phyloP scores from a whole-genome alignment of 2,329 filamentous ascomycete species.

The Clonostachys rhizophaga region DNA sequence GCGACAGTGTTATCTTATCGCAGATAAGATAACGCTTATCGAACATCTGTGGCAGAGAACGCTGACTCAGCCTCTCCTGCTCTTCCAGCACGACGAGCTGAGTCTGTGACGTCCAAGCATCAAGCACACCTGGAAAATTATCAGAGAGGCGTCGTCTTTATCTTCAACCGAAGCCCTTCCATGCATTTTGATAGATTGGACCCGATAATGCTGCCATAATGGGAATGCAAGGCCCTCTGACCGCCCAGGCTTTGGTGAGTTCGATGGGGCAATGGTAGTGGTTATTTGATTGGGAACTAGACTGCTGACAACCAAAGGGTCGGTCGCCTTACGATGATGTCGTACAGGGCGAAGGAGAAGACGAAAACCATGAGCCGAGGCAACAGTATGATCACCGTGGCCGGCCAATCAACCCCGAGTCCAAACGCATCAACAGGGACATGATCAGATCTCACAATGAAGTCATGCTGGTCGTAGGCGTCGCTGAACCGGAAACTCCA shows the following conservation, averaged over 20 bases:
- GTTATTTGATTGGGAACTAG: background rate
- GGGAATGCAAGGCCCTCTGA: slow-evolving; percentile 51
- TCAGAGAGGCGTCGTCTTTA: no score
- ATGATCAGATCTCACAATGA: slow-evolving; percentile 58
- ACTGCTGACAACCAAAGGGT: slow-evolving; percentile 30
- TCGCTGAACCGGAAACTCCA: slow-evolving; percentile 51
- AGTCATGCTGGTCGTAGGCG: slow-evolving; percentile 59
- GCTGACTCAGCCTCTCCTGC: no score
- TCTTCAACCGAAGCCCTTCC: no score
- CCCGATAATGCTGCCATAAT: slow-evolving; percentile 19
- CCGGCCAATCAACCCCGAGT: slow-evolving; percentile 49
- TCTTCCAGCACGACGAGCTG: no score
- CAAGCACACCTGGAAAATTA: no score
- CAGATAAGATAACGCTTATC: no score
- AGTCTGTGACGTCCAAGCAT: no score
- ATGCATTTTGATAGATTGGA: no score
- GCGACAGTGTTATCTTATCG: background rate
- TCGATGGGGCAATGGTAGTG: background rate
- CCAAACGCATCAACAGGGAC: slow-evolving; percentile 49
- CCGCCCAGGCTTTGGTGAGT: slow-evolving; percentile 50
- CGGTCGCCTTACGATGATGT: slow-evolving; percentile 57
- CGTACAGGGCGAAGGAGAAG: slow-evolving; percentile 41
- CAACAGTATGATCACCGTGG: slow-evolving; percentile 53
- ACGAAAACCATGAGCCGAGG: slow-evolving; percentile 28
- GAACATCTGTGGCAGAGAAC: no score